Percentiles rank a stretch among this genome's conserved stretches.
These are phyloP conservation scores for Hypoxylon sp. DNA, from an alignment of 2,329 filamentous ascomycete species.

Conservation along the genomic window DNA sequence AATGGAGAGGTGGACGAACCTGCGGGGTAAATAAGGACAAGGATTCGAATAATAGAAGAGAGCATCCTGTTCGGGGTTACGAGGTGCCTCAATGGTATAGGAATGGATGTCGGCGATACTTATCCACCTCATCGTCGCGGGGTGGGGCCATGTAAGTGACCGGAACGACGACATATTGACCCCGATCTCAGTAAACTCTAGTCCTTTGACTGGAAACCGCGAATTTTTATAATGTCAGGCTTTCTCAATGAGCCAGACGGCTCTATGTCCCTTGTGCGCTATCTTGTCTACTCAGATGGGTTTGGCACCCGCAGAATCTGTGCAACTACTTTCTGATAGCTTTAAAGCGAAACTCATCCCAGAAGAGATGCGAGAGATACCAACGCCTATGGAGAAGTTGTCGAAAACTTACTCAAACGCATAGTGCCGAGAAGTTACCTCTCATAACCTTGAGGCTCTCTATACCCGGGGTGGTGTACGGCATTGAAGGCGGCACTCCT, in stretches of 20 bases:
- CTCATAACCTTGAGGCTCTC: slow-evolving; percentile 8
- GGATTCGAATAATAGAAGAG: background rate
- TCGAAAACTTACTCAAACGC: slow-evolving; percentile 10
- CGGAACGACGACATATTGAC: background rate
- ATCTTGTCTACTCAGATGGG: slow-evolving; percentile 16
- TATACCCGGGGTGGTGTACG: slow-evolving; percentile 2
- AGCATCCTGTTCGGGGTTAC: background rate
- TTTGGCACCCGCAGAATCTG: slow-evolving; percentile 13
- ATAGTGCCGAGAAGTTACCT: background rate
- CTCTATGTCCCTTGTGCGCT: slow-evolving; percentile 22
- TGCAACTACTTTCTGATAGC: slow-evolving; percentile 17
- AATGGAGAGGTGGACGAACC: background rate
- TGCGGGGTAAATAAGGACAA: slow-evolving; percentile 3
- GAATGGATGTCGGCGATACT: background rate
- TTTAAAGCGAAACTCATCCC: slow-evolving; percentile 9
- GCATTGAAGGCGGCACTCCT: slow-evolving; percentile 21
- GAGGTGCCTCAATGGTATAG: background rate
- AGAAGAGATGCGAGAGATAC: slow-evolving; percentile 15
- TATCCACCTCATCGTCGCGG: background rate
- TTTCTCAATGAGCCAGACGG: slow-evolving; percentile 25
- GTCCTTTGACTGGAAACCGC: slow-evolving; percentile 17
- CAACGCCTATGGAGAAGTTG: slow-evolving; percentile 20
- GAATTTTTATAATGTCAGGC: slow-evolving; percentile 17
- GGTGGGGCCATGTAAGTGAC: background rate
- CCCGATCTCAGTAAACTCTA: slow-evolving; percentile 10